Conservation (phyloP, 2,329 filamentous ascomycete species). For the Aspergillaceae sp. region DNA sequence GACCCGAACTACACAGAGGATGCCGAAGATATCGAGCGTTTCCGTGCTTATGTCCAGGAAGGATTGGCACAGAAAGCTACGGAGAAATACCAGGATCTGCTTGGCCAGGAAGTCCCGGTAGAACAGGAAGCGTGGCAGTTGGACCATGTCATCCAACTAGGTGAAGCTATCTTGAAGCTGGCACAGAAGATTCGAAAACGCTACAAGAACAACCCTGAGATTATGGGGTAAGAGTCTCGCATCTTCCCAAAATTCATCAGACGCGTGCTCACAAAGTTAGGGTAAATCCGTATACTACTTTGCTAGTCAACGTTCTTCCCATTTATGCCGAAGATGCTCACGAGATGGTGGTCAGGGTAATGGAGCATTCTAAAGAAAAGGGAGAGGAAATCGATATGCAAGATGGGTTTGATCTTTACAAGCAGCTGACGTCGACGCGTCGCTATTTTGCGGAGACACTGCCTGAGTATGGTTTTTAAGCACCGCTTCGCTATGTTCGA, state of each 20-base stretch:
- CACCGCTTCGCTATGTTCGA: background rate
- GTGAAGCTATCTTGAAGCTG: conserved; percentile 74
- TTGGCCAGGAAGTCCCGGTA: conserved; percentile 71
- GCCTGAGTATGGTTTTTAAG: conserved; percentile 42
- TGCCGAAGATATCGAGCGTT: conserved; percentile 62
- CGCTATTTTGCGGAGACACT: conserved; percentile 69
- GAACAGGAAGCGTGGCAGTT: conserved; percentile 82
- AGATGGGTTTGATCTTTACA: conserved; percentile 91
- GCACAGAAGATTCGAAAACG: conserved; percentile 86
- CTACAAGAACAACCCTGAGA: conserved; percentile 76
- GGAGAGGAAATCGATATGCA: conserved; percentile 73
- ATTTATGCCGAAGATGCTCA: conserved; percentile 83
- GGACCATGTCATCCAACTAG: conserved; percentile 79
- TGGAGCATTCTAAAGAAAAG: conserved; percentile 60
- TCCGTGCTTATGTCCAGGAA: conserved; percentile 61
- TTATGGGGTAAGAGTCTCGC: conserved; percentile 61
- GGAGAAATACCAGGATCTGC: conserved; percentile 68
- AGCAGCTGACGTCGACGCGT: conserved; percentile 75
- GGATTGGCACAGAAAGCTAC: conserved; percentile 66
- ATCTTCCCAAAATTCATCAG: conserved; percentile 28
- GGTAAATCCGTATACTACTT: conserved; percentile 56
- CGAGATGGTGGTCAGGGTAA: conserved; percentile 73
- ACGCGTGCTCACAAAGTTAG: conserved; percentile 18
- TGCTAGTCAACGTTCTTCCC: conserved; percentile 77
- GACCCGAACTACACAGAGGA: conserved; percentile 68